Evolutionary conservation across 2,329 filamentous ascomycete genomes (phyloP), one percentile per base, ranked within the genome.

Genomic region (Byssochlamys sp.): DNA sequence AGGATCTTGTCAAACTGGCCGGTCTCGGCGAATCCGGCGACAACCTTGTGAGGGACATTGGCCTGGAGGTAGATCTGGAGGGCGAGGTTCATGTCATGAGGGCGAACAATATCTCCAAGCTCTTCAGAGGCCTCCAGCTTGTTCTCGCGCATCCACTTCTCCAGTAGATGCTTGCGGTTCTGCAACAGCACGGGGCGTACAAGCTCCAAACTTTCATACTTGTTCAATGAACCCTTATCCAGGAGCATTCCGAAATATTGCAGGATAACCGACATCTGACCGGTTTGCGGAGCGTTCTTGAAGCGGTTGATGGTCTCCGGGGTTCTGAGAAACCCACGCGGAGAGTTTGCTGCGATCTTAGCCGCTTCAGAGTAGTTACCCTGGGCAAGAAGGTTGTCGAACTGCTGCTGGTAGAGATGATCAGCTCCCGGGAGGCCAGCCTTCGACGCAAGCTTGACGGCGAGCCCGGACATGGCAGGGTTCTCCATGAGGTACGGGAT

Each of bases 201-300:
- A 60, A 99, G 81, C 78, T 99, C 94, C 45, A 99, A 79, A 52
- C 91, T 96, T 76, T 99, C 94, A 63, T 95, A 89, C 71, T 87
- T 86, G 77, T 99, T 99, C 52, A 99, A 80, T 28, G 84, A 84
- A 58, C 94, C 92, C 82, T 99, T 96, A 73, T 99, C 95, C 33
- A 99, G 82, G 50, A 99, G 81, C 84, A 96, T 91, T 61, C 94
- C 94, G 66, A 99, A 99, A 77, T 99, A 99, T 72, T 97, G 94
- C 55, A 99, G 81, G 59, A 96, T 96, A 65, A 90, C 86, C 1
- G 94, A 95, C 77, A 99, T 90, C 72, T 95, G 72, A 7, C 71
- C 71, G 28, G 69, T 90, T 60, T 86, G 83, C 12, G 90, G 90
- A 14, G 95, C 81, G 57, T 84, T 84, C 83, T 97, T 97, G 79